These are phyloP conservation scores for Carpinus fangiana DNA, from an alignment of 306 rosid species.

Conservation along the genomic window DNA sequence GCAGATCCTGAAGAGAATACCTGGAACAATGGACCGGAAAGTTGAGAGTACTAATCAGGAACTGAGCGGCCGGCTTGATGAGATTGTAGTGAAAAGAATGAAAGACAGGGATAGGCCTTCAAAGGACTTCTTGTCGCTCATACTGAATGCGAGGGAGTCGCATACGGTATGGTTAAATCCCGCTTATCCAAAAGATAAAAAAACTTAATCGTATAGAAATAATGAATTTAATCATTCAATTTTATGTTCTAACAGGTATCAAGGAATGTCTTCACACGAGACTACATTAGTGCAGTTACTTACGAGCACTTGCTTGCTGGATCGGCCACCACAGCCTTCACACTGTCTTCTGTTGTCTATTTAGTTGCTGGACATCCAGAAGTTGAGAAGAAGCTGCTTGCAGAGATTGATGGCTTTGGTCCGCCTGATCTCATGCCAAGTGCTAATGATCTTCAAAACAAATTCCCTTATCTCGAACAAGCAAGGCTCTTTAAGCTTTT, in stretches of 20 bases:
- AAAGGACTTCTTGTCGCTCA: constrained; percentile 77
- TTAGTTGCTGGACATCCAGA: constrained; percentile 80
- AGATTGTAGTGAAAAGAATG: constrained; percentile 66
- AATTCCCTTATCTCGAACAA: constrained; percentile 86
- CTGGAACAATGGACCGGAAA: constrained; percentile 90
- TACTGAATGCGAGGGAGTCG: constrained; percentile 72
- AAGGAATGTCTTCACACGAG: constrained; percentile 58
- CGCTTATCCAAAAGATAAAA: no score
- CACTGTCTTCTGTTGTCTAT: constrained; percentile 70
- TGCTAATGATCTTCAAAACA: constrained; percentile 69
- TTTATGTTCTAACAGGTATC: constrained; percentile 1
- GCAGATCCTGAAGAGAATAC: constrained; percentile 79
- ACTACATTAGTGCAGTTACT: constrained; percentile 77
- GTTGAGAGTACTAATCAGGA: constrained; percentile 60
- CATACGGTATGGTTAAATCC: constrained; percentile 21
- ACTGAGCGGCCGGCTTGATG: constrained; percentile 63
- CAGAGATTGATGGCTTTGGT: constrained; percentile 74
- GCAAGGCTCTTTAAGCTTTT: constrained; percentile 30
- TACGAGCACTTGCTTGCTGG: constrained; percentile 95
- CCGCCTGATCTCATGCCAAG: constrained; percentile 52
- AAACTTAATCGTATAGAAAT: no score
- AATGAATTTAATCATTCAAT: no score
- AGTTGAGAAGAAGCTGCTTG: constrained; percentile 67
- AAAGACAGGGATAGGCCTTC: constrained; percentile 43
- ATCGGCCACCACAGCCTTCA: constrained; percentile 83